Evolutionary conservation across 2,329 filamentous ascomycete genomes (phyloP).

Genomic region (Chaetomiaceae sp.): DNA sequence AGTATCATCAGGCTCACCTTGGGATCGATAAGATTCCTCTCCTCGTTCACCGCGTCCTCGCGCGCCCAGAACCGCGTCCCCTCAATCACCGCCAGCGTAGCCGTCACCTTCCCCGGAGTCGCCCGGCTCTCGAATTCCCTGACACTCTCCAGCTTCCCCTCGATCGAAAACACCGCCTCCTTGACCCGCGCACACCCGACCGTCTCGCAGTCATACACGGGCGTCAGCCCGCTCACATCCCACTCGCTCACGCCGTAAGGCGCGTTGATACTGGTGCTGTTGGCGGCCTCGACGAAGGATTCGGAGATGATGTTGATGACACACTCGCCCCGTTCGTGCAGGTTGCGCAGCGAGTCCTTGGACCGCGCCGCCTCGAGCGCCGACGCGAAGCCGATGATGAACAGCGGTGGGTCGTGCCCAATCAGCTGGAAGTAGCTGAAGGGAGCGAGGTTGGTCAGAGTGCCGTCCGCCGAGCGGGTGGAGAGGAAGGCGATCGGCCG

Average conservation of each 20-base stretch:
- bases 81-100: slow-evolving; percentile 72
- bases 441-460: slow-evolving; percentile 70
- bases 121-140: slow-evolving; percentile 73
- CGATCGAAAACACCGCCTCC: slow-evolving; percentile 79
- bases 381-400: slow-evolving; percentile 55
- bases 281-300: slow-evolving; percentile 81
- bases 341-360: slow-evolving; percentile 77
- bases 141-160: slow-evolving; percentile 70
- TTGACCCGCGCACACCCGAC: slow-evolving; percentile 70
- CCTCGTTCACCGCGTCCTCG: slow-evolving; percentile 81
- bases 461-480: slow-evolving; percentile 56
- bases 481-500: slow-evolving; percentile 69
- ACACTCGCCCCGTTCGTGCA: slow-evolving; percentile 69
- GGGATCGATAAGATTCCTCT: slow-evolving; percentile 69
- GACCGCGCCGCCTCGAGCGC: slow-evolving; percentile 44
- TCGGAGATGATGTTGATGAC: slow-evolving; percentile 85
- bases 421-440: slow-evolving; percentile 85
- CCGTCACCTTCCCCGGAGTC: slow-evolving; percentile 68
- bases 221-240: slow-evolving; percentile 70
- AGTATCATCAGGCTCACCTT: slow-evolving; percentile 42
- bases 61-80: slow-evolving; percentile 84
- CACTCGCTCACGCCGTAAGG: slow-evolving; percentile 77
- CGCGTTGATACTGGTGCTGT: slow-evolving; percentile 72
- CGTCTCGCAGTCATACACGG: slow-evolving; percentile 56
- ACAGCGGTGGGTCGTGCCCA: slow-evolving; percentile 81